Percentiles rank a stretch among this genome's conserved stretches.
Evolutionary conservation across 2,329 filamentous ascomycete genomes (phyloP).

Genomic region (Fusarium duplospermum): DNA sequence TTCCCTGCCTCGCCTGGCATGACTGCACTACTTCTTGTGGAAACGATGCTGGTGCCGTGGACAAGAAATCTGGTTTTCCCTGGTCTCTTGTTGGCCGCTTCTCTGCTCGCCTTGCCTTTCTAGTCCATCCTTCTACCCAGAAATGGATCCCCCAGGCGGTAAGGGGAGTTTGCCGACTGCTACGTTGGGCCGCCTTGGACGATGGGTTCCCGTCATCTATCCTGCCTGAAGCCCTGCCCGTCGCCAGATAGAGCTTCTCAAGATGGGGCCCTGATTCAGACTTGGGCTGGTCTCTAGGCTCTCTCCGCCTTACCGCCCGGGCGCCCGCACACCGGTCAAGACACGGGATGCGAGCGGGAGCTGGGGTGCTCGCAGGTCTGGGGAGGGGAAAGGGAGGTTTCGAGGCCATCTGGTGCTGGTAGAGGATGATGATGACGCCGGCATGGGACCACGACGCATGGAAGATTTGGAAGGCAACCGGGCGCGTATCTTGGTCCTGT

Average conservation of each 20-base stretch:
- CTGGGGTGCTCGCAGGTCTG: neutral
- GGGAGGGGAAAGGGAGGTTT: constrained; percentile 20
- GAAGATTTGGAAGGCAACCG: constrained; percentile 15
- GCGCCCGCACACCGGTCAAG: constrained; percentile 17
- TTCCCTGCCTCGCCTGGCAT: constrained; percentile 15
- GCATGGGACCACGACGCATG: constrained; percentile 42
- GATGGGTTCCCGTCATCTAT: constrained; percentile 17
- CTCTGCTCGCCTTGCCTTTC: constrained; percentile 20
- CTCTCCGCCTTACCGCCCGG: constrained; percentile 23
- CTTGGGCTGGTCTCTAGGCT: neutral
- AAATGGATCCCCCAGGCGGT: constrained; percentile 18
- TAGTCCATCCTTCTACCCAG: constrained; percentile 1
- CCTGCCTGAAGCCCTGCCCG: neutral
- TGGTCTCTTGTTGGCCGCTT: constrained; percentile 10
- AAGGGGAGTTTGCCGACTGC: constrained; percentile 27
- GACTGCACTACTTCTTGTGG: constrained; percentile 15
- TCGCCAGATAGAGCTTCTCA: constrained; percentile 14
- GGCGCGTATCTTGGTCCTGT: constrained; percentile 7
- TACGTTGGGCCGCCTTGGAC: constrained; percentile 7
- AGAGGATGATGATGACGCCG: constrained; percentile 42
- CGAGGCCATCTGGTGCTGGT: constrained; percentile 35
- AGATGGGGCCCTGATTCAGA: neutral
- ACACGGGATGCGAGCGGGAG: constrained; percentile 1
- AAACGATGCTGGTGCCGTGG: constrained; percentile 16
- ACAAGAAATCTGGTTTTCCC: constrained; percentile 19